These are phyloP conservation scores for Aeschynomene evenia DNA, from an alignment of 306 rosid species.

Conservation along the genomic window DNA sequence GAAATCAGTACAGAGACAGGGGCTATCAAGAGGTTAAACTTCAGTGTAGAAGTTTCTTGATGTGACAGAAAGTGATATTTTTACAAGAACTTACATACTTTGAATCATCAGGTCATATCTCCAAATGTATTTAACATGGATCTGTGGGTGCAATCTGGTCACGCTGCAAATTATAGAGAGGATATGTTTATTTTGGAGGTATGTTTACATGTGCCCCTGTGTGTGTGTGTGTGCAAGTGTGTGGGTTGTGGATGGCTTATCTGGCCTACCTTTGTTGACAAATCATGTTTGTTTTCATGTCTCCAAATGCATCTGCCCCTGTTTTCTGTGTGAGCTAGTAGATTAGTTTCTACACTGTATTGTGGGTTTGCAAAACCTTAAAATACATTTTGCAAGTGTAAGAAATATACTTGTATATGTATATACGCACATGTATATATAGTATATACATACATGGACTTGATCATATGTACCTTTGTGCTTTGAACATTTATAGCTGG, in stretches of 20 bases:
- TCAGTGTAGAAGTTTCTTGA: conserved; percentile 24
- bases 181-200: conserved; percentile 95
- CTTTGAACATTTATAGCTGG: not conserved
- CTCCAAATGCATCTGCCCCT: not conserved
- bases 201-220: conserved; percentile 1
- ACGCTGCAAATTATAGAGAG: conserved; percentile 89
- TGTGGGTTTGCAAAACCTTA: not conserved
- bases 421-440: not conserved
- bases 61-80: conserved; percentile 1
- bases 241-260: not conserved
- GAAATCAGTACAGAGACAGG: conserved; percentile 72
- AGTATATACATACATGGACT: not conserved
- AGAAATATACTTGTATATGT: not conserved
- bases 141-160: conserved; percentile 95
- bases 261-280: not conserved
- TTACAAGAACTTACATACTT: conserved; percentile 26
- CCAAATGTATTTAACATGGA: conserved; percentile 96
- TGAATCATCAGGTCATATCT: conserved; percentile 70
- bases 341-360: not conserved
- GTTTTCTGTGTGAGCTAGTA: not conserved
- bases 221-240: not conserved
- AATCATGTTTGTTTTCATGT: conserved; percentile 2
- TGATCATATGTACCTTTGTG: not conserved
- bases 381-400: not conserved
- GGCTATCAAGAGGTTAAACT: conserved; percentile 86